These are phyloP conservation scores for Puccinia novopanici DNA, from an alignment of 1,284 basidiomycete genomes.

Conservation along the genomic window DNA sequence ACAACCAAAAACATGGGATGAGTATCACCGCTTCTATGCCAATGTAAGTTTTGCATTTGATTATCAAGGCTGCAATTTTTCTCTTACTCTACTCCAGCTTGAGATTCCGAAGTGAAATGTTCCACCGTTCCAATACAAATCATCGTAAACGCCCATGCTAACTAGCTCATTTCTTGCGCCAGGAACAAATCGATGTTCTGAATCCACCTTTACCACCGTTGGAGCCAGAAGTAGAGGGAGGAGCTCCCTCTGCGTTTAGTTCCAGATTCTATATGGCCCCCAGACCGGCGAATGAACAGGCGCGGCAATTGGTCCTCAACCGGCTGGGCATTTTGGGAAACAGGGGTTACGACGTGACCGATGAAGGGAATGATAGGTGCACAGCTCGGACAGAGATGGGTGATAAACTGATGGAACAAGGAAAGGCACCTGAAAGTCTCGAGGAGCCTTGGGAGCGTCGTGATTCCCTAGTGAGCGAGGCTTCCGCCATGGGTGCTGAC, in stretches of 20 bases:
- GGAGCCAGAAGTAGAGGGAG: conserved; percentile 10
- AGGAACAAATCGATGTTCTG: conserved; percentile 48
- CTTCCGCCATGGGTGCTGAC: neutral
- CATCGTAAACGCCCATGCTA: neutral
- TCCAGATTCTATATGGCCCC: conserved; percentile 52
- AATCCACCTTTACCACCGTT: conserved; percentile 43
- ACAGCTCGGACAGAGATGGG: conserved; percentile 13
- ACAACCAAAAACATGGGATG: conserved; percentile 55
- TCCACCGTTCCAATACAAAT: neutral
- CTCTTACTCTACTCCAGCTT: neutral
- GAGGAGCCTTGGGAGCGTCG: conserved; percentile 29
- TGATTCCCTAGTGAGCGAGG: conserved; percentile 26
- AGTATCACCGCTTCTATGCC: conserved; percentile 53
- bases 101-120: neutral
- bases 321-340: conserved; percentile 54
- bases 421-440: conserved; percentile 34
- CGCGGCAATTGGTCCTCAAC: conserved; percentile 54
- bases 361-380: conserved; percentile 4
- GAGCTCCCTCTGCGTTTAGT: conserved; percentile 52
- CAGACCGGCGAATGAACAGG: conserved; percentile 52
- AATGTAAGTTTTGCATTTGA: conserved; percentile 50
- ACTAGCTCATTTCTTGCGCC: neutral
- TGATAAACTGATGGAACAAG: conserved; percentile 30
- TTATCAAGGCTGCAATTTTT: neutral
- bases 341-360: conserved; percentile 44